Evolutionary conservation across 257 asterid species (phyloP).

Genomic region (Scutellaria barbata): DNA sequence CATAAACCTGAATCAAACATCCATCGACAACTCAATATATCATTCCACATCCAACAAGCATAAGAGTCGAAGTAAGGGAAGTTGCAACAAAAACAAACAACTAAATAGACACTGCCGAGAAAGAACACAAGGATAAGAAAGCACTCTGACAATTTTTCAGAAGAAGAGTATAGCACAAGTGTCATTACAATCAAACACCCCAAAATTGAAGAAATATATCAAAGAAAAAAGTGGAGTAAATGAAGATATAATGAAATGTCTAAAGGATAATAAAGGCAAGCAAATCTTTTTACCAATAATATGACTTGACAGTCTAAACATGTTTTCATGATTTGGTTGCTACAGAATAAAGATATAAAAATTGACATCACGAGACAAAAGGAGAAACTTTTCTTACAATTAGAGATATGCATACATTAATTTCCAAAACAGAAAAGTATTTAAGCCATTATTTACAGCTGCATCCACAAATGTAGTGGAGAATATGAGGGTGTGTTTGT

Average conservation of each 20-base stretch:
- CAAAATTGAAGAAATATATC: neutral
- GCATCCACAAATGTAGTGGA: neutral
- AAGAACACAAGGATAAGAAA: neutral
- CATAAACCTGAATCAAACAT: conserved; percentile 72
- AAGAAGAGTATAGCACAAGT: neutral
- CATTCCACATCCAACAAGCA: conserved; percentile 47
- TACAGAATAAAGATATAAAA: neutral
- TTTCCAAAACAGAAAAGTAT: neutral
- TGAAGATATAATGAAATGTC: neutral
- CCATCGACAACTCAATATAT: conserved; percentile 56
- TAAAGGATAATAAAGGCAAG: neutral
- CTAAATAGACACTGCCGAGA: conserved; percentile 13
- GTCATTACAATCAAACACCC: neutral
- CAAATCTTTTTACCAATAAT: neutral
- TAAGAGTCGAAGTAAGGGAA: conserved; percentile 38
- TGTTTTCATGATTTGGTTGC: neutral
- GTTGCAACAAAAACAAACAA: conserved; percentile 8
- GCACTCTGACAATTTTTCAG: neutral
- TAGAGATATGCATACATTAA: neutral
- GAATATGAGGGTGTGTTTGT: neutral
- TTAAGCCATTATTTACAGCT: neutral
- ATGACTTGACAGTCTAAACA: neutral
- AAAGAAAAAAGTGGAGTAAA: neutral
- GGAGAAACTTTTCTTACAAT: neutral
- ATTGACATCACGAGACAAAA: conserved; percentile 6